Conservation (phyloP, 148 eudicot genomes). For the Cornus kousa region DNA sequence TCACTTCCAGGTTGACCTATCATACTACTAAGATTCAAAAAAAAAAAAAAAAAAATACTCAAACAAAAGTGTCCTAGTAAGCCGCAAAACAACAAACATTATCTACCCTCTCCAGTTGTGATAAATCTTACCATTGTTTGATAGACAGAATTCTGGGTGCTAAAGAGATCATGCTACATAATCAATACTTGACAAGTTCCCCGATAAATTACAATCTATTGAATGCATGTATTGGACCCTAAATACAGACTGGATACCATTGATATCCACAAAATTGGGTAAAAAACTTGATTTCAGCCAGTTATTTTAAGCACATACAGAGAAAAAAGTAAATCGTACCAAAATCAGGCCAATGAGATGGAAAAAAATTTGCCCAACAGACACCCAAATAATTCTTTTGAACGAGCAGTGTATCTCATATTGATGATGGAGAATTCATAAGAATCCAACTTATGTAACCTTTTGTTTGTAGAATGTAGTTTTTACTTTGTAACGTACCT, state of each 20-base stretch:
- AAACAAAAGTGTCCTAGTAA: not conserved
- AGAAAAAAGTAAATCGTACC: not conserved
- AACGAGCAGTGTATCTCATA: not conserved
- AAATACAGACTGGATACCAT: not conserved
- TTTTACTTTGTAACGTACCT: constrained; percentile 38
- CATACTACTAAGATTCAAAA: not conserved
- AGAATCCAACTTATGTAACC: not conserved
- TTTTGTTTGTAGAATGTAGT: not conserved
- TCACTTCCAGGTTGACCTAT: not conserved
- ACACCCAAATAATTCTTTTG: not conserved
- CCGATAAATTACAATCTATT: not conserved
- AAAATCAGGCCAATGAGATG: not conserved
- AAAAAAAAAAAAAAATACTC: not conserved
- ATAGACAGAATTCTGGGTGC: not conserved
- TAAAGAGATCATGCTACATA: not conserved
- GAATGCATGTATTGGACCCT: not conserved
- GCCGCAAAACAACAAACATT: not conserved
- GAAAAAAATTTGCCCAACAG: not conserved
- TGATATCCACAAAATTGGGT: not conserved
- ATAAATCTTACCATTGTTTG: not conserved
- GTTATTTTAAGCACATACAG: not conserved
- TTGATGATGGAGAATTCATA: not conserved
- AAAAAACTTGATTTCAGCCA: not conserved
- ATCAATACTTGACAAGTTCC: not conserved
- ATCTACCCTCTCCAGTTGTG: not conserved